Base-by-base conservation (phyloP, 1,284 basidiomycete genomes). In the Sporisorium exsertum region DNA sequence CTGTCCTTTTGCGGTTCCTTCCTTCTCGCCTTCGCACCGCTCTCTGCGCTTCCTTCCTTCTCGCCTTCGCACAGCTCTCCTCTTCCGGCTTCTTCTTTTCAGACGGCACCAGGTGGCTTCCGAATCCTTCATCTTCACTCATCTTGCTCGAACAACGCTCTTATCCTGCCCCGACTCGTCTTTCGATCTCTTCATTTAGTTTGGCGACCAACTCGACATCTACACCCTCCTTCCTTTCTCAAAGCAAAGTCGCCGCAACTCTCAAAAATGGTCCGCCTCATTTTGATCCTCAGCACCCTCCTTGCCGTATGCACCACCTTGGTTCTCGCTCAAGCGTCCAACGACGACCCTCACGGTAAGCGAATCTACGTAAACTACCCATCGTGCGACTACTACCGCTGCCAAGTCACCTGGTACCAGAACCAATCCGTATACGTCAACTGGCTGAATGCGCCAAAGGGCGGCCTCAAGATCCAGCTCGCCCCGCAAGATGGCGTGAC, bases 321-420 rank as follows among this genome's bases (percentile, higher is more conserved):
- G 26, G 58, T 45, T 12, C 15, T 45, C 5, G 72, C 59, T n/a
- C 63, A 65, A 45, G 72, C 62, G 0, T 52, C 50, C 26, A 72
- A 72, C 46, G 76, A 78, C 43, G 63, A 78, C 29, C 76, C 76
- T 8, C 24, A 24, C 5, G 76, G 76, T 5, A 78, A 78, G 50
- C 37, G 50, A 4, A 46, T 78, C 18, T 78, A 75, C 56, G 71
- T 78, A 29, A 72, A 69, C 58, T 55, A 57, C 5, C 76, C 76
- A 1, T 64, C 68, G 0, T 78, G 76, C 46, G 62, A 55, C 24
- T 49, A 49, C 43, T 78, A 58, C 20, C 35, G 54, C 15, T 78
- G 76, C 56, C 32, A 64, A 46, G 72, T 75, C 10, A 58, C 58
- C 26, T 78, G 76, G 76, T 49, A 20, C 9, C 58, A 24, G 6